Evolutionary conservation across 1,139 yeast genomes (phyloP), one percentile per base, ranked within the genome.

Genomic region (Yamadazyma jaroonii): DNA sequence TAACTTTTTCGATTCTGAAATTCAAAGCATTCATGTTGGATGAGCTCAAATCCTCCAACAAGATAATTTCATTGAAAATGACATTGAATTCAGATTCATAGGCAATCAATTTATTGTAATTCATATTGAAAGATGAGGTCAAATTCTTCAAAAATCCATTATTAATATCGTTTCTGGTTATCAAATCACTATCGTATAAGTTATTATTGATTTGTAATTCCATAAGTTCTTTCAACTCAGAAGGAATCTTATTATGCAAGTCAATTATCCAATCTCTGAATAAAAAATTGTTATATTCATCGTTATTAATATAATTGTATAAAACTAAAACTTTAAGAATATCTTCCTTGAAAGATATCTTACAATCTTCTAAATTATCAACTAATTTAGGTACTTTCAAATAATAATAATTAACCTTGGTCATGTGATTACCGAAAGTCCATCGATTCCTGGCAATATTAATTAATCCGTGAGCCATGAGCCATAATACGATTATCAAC

Each of bases 401-500:
- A 54, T 85, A 86, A 35, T 60, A 54, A 40, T 56, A 57, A 47
- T 67, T 67, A 36, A 75, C 60, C 34, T 74, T 65, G 25, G 48
- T 52, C n/a, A 62, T 40, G n/a, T 61, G 45, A 35, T 48, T 60
- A 1, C 84, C 79, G 38, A 68, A 67, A 37, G 63, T 60, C 78
- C 86, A 82, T 42, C 64, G 58, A 29, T 70, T 59, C 39, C 86
- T 66, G 0, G 95, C 95, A 3, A 85, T 67, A 37, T 74, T 72
- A 17, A 84, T 77, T 38, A 86, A 59, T 0, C 95, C 95, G 54
- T 86, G 92, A 1, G 92, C 87, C 85, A 87, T 81, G 39, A 87
- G 64, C 94, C 94, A 86, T 23, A 85, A 67, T 1, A 94, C 90
- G 32, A 87, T 56, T 2, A 83, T 69, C 53, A 87, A 69, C 0